Base-by-base conservation (phyloP, 106 monocot species). In the Dactylorhiza incarnata region DNA sequence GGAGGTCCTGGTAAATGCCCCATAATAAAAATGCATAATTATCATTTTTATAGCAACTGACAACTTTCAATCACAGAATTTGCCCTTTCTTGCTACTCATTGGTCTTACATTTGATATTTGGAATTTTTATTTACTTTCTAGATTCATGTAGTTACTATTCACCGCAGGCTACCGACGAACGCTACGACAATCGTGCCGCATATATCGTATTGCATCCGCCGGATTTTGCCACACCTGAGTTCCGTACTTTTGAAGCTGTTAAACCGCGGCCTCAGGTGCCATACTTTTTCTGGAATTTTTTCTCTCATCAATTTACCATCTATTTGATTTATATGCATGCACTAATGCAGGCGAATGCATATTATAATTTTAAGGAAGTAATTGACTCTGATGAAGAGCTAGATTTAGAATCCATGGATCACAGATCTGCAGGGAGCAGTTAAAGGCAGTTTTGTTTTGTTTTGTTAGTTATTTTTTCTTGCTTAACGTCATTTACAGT, bases 321-420 rank as follows among this genome's bases (percentile, higher is more conserved):
- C 1, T 56, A 9, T 63, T 9, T 63, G 25, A 23, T 65, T 1
- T 46, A 49, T 15, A 17, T 7, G 13, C 50, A 25, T 72, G 68
- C 43, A 73, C 48, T 74, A 15, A 59, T 90, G 76, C 85, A 97
- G 96, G 96, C 78, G 3, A 84, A 78, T 45, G 67, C 96, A 13
- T 97, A 91, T 49, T 97, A 97, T 80, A 83, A 93, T 72, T 97
- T 78, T 72, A 87, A 91, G 76, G 86, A 91, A 26, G 96, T 89
- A 55, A 85, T 97, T 3, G 96, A 97, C 71, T 97, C 96, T 6
- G 96, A 97, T 82, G 91, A 97, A 84, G 96, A 97, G 78, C 78
- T 97, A 43, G 93, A 91, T 75, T 63, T 97, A 45, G 55, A 72
- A 20, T 85, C 90, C 58, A 93, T 88, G 91, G 87, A 81, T 59